Percentiles rank a stretch among this genome's conserved stretches.
Conservation (phyloP, 2,329 filamentous ascomycete genomes). For the Emergomyces orientalis region DNA sequence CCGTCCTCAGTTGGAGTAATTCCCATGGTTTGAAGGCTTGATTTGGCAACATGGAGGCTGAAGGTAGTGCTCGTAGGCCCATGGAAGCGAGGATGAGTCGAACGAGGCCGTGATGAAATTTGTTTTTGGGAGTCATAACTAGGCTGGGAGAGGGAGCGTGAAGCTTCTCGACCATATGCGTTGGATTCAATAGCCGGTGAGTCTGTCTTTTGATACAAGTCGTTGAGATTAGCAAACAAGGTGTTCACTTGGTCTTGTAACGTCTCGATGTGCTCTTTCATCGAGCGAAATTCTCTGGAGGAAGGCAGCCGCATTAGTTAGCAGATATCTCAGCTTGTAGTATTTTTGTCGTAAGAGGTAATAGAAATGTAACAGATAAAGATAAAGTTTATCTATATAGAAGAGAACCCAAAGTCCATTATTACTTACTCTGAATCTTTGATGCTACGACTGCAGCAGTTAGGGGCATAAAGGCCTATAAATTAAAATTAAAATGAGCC, state of each 20-base stretch:
- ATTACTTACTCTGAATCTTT: slow-evolving; percentile 66
- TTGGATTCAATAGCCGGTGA: slow-evolving; percentile 23
- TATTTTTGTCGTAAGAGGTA: background rate
- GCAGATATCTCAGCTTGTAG: background rate
- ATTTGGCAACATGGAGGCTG: slow-evolving; percentile 77
- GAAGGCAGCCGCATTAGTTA: slow-evolving; percentile 14
- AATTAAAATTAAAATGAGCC: background rate
- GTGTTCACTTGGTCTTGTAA: slow-evolving; percentile 78
- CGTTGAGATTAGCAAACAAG: slow-evolving; percentile 62
- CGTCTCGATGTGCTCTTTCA: slow-evolving; percentile 62
- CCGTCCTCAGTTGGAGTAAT: slow-evolving; percentile 55
- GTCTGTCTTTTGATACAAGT: slow-evolving; percentile 46
- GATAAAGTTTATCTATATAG: background rate
- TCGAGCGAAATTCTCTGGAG: slow-evolving; percentile 64
- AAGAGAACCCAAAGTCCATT: background rate
- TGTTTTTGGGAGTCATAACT: slow-evolving; percentile 16
- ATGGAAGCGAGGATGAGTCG: slow-evolving; percentile 59
- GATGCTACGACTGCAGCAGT: slow-evolving; percentile 66
- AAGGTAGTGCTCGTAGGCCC: slow-evolving; percentile 80
- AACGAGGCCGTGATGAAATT: slow-evolving; percentile 39
- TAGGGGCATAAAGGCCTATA: slow-evolving; percentile 53
- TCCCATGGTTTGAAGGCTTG: slow-evolving; percentile 80
- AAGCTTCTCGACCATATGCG: slow-evolving; percentile 30
- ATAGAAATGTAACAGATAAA: background rate
- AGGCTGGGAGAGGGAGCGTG: slow-evolving; percentile 28